Conservation (phyloP, 2,329 filamentous ascomycete species). For the Fusarium verticillioides region DNA sequence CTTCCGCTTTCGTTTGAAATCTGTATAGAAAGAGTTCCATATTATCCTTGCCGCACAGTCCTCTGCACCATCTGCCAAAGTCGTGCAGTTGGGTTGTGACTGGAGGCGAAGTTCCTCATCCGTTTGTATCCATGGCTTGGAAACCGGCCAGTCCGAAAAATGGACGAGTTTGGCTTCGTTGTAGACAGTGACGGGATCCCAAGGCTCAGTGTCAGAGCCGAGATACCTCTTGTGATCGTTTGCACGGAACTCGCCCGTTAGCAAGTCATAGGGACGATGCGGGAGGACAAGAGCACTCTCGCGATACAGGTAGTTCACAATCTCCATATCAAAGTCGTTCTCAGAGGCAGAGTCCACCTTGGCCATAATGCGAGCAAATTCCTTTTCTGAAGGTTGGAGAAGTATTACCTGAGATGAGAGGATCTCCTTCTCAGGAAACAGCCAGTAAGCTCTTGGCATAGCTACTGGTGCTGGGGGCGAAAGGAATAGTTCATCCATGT, state of each 20-base stretch:
- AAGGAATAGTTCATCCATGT: conserved; percentile 78
- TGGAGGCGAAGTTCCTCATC: conserved; percentile 13
- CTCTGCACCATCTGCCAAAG: conserved; percentile 61
- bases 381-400: conserved; percentile 66
- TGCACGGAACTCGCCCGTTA: conserved; percentile 71
- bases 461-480: conserved; percentile 70
- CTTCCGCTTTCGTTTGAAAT: conserved; percentile 50
- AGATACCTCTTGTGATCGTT: conserved; percentile 59
- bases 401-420: conserved; percentile 71
- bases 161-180: conserved; percentile 74
- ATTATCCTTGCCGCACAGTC: conserved; percentile 46
- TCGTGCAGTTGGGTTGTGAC: conserved; percentile 51
- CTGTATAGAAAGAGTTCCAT: conserved; percentile 58
- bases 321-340: conserved; percentile 72
- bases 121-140: conserved; percentile 64
- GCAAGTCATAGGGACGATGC: conserved; percentile 70
- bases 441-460: conserved; percentile 79
- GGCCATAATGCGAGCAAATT: conserved; percentile 55
- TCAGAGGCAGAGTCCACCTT: conserved; percentile 40
- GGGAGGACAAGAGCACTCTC: conserved; percentile 70
- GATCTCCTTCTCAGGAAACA: conserved; percentile 60
- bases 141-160: conserved; percentile 77
- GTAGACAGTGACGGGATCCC: conserved; percentile 65
- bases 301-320: conserved; percentile 71
- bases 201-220: conserved; percentile 59